These are phyloP conservation scores for Pichia occidentalis DNA, from an alignment of 805 yeast species.

Conservation along the genomic window DNA sequence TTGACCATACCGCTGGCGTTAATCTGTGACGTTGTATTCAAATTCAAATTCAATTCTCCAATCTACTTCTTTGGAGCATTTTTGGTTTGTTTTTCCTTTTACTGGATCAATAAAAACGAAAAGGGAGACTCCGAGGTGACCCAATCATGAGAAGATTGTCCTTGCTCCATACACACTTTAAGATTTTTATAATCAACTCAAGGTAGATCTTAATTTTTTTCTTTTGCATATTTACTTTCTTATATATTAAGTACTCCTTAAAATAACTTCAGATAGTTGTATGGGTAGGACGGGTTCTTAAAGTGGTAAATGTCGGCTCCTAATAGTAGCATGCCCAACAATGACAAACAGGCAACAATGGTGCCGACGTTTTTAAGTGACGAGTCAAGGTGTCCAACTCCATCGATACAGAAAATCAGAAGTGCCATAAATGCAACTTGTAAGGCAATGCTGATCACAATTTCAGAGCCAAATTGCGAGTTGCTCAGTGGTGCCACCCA, in stretches of 20 bases:
- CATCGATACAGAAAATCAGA: slow-evolving; percentile 34
- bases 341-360: background rate
- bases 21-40: slow-evolving; percentile 78
- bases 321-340: slow-evolving; percentile 12
- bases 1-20: slow-evolving; percentile 92
- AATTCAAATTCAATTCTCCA: slow-evolving; percentile 52
- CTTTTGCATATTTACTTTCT: background rate
- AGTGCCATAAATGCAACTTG: slow-evolving; percentile 42
- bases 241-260: background rate
- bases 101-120: slow-evolving; percentile 75
- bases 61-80: slow-evolving; percentile 74
- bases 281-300: slow-evolving; percentile 48
- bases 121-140: slow-evolving; percentile 40
- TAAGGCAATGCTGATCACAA: slow-evolving; percentile 43
- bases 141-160: background rate
- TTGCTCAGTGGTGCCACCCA: slow-evolving; percentile 56
- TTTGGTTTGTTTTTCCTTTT: slow-evolving; percentile 75
- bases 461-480: slow-evolving; percentile 69
- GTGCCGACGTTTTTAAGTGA: background rate
- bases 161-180: background rate
- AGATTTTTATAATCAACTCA: background rate
- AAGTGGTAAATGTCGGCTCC: slow-evolving; percentile 34
- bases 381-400: slow-evolving; percentile 1
- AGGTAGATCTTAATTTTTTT: background rate
- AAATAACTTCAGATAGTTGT: slow-evolving; percentile 21